A percentile compares a stretch with the other conserved stretches of the same genome.
These are phyloP conservation scores for Blastobotrys persicus DNA, from an alignment of 1,139 yeast species.

Conservation along the genomic window DNA sequence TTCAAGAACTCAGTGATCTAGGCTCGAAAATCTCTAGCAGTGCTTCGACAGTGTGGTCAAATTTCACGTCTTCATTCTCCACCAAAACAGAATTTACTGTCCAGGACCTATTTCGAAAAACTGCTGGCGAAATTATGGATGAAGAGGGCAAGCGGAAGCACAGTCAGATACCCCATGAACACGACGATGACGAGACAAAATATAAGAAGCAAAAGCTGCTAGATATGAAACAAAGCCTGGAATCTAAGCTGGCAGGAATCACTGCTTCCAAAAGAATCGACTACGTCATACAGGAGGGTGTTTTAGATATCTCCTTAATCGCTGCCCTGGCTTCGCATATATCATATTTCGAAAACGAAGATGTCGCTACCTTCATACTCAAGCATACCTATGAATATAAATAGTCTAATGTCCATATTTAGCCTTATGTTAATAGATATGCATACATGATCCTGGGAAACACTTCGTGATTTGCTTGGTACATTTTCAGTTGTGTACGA, in stretches of 20 bases:
- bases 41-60: conserved; percentile 48
- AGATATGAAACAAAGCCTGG: conserved; percentile 23
- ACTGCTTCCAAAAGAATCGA: conserved; percentile 79
- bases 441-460: too few relatives aligned
- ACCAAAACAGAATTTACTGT: conserved; percentile 1
- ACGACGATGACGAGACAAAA: conserved; percentile 10
- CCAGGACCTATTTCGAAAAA: conserved; percentile 7
- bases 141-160: conserved; percentile 9
- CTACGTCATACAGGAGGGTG: conserved; percentile 74
- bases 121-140: conserved; percentile 15
- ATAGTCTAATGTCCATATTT: too few relatives aligned
- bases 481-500: too few relatives aligned
- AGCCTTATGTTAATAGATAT: too few relatives aligned
- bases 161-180: conserved; percentile 8
- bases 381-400: conserved; percentile 26
- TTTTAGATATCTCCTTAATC: conserved; percentile 73
- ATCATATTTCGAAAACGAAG: conserved; percentile 82
- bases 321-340: conserved; percentile 86
- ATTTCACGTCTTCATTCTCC: conserved; percentile 18
- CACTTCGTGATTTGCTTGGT: too few relatives aligned
- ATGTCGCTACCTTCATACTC: conserved; percentile 76
- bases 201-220: conserved; percentile 11
- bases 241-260: conserved; percentile 27
- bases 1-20: conserved; percentile 39
- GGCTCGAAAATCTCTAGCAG: conserved; percentile 45